phyloP scores from a whole-genome alignment of 306 rosid species.

The Quercus dentata region DNA sequence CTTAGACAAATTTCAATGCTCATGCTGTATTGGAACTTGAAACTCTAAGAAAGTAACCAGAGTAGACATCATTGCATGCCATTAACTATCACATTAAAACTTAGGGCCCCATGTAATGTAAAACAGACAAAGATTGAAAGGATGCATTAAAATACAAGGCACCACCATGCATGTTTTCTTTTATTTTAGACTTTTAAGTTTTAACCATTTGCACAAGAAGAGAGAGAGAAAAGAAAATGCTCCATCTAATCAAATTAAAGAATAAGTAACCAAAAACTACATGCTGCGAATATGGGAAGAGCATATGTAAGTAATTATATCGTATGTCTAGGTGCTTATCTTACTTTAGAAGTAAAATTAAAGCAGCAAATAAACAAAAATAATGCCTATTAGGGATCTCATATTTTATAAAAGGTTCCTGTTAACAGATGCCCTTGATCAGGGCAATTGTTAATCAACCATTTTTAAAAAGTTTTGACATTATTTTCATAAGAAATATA shows the following conservation, averaged over 20 bases:
- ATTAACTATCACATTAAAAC: constrained; percentile 33
- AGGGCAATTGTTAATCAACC: no score
- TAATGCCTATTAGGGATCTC: not conserved
- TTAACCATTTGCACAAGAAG: not conserved
- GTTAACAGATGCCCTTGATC: no score
- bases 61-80: constrained; percentile 39
- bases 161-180: constrained; percentile 7
- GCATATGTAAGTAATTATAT: not conserved
- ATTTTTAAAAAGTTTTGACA: no score
- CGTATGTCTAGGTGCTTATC: not conserved
- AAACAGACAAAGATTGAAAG: constrained; percentile 9
- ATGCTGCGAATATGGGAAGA: not conserved
- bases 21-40: constrained; percentile 48
- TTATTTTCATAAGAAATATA: no score
- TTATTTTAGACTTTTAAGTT: not conserved
- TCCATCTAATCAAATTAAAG: not conserved
- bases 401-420: not conserved
- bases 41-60: constrained; percentile 28
- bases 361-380: not conserved
- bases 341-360: not conserved
- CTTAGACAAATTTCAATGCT: constrained; percentile 39
- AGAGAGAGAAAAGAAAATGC: constrained; percentile 13
- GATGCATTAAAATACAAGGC: constrained; percentile 1
- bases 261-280: not conserved
- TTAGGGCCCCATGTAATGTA: constrained; percentile 23